Evolutionary conservation across 1,139 yeast species (phyloP), one percentile per base, ranked within the genome.

Genomic region (Martiniozyma asiatica): DNA sequence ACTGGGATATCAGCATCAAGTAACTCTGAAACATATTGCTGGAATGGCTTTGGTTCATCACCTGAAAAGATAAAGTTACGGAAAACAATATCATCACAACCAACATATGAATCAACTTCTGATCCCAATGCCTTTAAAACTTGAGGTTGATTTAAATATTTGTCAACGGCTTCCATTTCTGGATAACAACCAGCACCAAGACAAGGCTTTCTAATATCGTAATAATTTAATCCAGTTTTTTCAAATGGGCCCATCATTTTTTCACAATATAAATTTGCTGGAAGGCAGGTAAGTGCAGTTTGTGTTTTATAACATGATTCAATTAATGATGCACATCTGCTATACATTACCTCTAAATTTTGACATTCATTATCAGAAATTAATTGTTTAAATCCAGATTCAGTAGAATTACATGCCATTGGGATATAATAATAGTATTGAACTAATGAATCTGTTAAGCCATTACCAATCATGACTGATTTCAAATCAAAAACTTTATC

Each of bases 401-500:
- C 40, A 4, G 50, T 34, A 2, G 41, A 44, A 35, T 47, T 47
- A 53, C 94, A 81, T 2, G 78, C 87, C 92, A 80, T 80, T 42
- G 87, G 87, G 47, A 70, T 71, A 53, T 79, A 79, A 50, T 68
- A 67, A 34, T 65, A 70, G 45, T 71, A 68, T 54, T 81, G 94
- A 34, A 71, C 59, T 39, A 74, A 62, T 2, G 89, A 65, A 49
- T 81, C 92, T 15, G 92, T 79, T 40, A 80, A 68, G 34, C 94
- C 94, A 54, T 81, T 81, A 23, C 94, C 94, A 44, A 81, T 80
- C 50, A 81, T 53, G 5, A 80, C 72, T 3, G 92, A 79, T 9
- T 70, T 54, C 45, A 81, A 64, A 41, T 79, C 70, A 51, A 81
- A 80, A 13, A 68, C 58, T 37, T 79, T 65, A 47, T 75, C 81